Percentiles rank a stretch among this genome's conserved stretches.
These are phyloP conservation scores for Cucurbita moschata DNA, from an alignment of 306 rosid species.

Conservation along the genomic window DNA sequence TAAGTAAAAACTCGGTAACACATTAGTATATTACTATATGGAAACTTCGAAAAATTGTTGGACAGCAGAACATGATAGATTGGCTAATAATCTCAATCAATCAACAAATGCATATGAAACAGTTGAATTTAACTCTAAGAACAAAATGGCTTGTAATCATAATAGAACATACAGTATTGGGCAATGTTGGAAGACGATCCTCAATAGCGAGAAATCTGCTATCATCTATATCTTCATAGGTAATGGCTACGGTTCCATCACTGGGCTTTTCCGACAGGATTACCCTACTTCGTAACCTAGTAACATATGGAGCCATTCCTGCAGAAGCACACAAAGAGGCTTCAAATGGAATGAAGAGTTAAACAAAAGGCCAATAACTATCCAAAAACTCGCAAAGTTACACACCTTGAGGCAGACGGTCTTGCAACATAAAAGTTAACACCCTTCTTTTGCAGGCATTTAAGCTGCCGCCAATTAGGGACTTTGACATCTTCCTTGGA, in stretches of 20 bases:
- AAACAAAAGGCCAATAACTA: neutral
- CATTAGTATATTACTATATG: neutral
- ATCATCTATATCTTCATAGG: conserved; percentile 53
- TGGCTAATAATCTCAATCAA: neutral
- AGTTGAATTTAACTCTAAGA: neutral
- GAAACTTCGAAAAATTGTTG: neutral
- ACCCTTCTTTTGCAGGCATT: conserved; percentile 62
- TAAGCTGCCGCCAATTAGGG: conserved; percentile 73
- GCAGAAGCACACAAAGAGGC: conserved; percentile 16
- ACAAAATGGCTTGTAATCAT: neutral
- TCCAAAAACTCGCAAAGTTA: neutral
- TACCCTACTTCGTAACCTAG: conserved; percentile 45
- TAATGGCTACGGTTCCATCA: conserved; percentile 85
- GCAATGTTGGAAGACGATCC: conserved; percentile 73
- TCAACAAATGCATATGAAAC: neutral
- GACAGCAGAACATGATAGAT: neutral
- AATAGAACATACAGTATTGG: conserved; percentile 68
- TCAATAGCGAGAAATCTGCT: conserved; percentile 34
- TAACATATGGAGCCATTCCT: conserved; percentile 40
- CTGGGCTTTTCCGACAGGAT: conserved; percentile 75
- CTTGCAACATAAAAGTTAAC: conserved; percentile 31
- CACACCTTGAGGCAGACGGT: conserved; percentile 65
- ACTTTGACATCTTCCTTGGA: conserved; percentile 48
- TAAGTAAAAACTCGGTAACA: neutral
- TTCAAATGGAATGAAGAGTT: conserved; percentile 9